phyloP scores from a whole-genome alignment of 2,329 filamentous ascomycete genomes.

The Colletotrichum lindemuthianum region DNA sequence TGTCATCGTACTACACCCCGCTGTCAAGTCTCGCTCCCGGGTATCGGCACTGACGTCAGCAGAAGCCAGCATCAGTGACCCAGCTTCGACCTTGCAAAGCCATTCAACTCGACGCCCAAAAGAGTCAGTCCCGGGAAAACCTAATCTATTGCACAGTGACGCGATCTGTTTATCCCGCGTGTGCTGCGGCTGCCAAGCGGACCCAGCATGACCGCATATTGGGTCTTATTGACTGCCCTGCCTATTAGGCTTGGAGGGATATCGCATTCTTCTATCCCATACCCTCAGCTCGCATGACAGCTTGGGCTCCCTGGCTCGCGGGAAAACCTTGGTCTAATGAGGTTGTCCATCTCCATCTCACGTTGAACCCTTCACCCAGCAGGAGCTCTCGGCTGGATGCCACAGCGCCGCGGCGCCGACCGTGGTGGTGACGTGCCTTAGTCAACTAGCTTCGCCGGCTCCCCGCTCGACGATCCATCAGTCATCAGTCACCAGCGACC shows the following conservation, averaged over 20 bases:
- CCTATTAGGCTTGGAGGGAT: constrained; percentile 7
- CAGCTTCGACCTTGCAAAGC: constrained; percentile 34
- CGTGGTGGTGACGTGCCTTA: constrained; percentile 13
- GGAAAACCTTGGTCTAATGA: constrained; percentile 13
- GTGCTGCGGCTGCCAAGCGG: constrained; percentile 6
- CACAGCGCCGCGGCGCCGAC: constrained; percentile 6
- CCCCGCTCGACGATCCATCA: constrained; percentile 9
- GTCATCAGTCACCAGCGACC: constrained; percentile 8
- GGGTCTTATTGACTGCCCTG: constrained; percentile 1
- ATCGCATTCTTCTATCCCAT: neutral
- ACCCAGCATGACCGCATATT: constrained; percentile 23
- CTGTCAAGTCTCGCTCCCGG: constrained; percentile 23
- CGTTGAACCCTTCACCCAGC: constrained; percentile 22
- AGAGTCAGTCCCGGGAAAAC: constrained; percentile 29
- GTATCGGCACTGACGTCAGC: constrained; percentile 32
- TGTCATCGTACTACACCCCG: constrained; percentile 27
- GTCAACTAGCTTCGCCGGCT: constrained; percentile 2
- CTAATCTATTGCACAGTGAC: constrained; percentile 23
- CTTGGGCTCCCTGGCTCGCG: constrained; percentile 1
- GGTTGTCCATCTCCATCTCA: constrained; percentile 9
- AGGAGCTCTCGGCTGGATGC: constrained; percentile 24
- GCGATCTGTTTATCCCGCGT: constrained; percentile 17
- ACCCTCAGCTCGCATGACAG: neutral
- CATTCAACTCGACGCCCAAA: constrained; percentile 17
- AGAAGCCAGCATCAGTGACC: constrained; percentile 7